These are phyloP conservation scores for Corynascus novoguineensis DNA, from an alignment of 495 filamentous ascomycete genomes.

Conservation along the genomic window DNA sequence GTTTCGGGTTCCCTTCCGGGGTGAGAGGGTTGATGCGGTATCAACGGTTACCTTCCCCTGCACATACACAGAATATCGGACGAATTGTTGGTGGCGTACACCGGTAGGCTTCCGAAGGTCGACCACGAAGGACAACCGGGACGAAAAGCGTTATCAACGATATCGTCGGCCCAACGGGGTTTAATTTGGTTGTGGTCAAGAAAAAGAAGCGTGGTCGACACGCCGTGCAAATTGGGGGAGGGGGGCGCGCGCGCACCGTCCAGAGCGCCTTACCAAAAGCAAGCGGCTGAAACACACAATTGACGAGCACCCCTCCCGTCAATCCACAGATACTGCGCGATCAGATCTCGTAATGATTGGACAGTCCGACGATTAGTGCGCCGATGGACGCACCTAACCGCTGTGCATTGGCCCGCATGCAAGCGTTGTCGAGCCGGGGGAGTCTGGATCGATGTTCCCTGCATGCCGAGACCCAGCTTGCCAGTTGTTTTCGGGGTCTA, in stretches of 20 bases:
- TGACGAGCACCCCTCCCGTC: slow-evolving; percentile 6
- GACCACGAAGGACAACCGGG: too few relatives aligned
- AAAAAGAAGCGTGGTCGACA: background rate
- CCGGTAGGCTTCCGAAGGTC: too few relatives aligned
- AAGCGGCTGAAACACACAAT: slow-evolving; percentile 29
- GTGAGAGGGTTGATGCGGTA: too few relatives aligned
- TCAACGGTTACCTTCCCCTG: too few relatives aligned
- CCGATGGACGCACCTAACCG: slow-evolving; percentile 36
- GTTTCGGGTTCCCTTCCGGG: background rate
- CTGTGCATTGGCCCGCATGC: slow-evolving; percentile 38
- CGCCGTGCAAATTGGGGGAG: too few relatives aligned
- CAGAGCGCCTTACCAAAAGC: slow-evolving; percentile 10
- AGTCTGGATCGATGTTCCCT: slow-evolving; percentile 30
- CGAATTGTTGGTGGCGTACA: too few relatives aligned
- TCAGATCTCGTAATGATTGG: slow-evolving; percentile 25
- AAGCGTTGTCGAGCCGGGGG: slow-evolving; percentile 26
- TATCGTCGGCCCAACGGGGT: background rate
- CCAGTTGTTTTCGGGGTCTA: background rate
- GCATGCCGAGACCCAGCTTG: slow-evolving; percentile 16
- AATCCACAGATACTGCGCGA: background rate
- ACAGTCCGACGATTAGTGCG: slow-evolving; percentile 5
- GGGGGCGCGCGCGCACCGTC: slow-evolving; percentile 6
- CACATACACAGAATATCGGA: too few relatives aligned
- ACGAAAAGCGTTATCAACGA: too few relatives aligned
- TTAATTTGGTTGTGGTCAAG: background rate